Conservation (phyloP, 2,329 filamentous ascomycete genomes). For the Ophiocordyceps camponoti-saundersi region DNA sequence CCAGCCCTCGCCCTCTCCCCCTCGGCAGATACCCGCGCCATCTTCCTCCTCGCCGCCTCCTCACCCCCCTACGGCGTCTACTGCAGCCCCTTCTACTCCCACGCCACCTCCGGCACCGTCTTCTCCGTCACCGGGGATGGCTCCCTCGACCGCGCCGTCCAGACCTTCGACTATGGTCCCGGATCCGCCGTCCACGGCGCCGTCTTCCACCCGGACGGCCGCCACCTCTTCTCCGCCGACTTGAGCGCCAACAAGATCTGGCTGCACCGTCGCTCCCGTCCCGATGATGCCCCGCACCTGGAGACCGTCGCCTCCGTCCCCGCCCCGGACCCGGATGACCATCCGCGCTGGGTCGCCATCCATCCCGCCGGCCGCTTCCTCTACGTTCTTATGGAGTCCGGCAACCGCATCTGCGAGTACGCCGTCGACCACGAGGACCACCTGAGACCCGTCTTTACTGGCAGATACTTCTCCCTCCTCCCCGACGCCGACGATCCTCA, state of each 20-base stretch:
- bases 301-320: constrained; percentile 55
- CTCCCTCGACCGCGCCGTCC: constrained; percentile 44
- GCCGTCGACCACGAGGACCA: constrained; percentile 57
- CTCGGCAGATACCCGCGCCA: constrained; percentile 70
- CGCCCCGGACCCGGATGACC: constrained; percentile 54
- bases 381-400: constrained; percentile 81
- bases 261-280: constrained; percentile 55
- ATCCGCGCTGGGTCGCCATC: constrained; percentile 78
- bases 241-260: constrained; percentile 66
- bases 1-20: constrained; percentile 49
- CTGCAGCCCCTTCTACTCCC: constrained; percentile 78
- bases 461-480: constrained; percentile 61
- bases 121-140: constrained; percentile 43
- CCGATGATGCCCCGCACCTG: constrained; percentile 22
- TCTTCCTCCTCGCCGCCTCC: constrained; percentile 69
- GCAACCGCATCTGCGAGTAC: constrained; percentile 70
- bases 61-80: constrained; percentile 70
- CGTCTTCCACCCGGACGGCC: constrained; percentile 60
- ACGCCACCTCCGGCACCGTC: constrained; percentile 68
- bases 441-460: constrained; percentile 56
- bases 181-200: constrained; percentile 65
- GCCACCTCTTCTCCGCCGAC: constrained; percentile 65
- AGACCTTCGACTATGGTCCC: constrained; percentile 56
- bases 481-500: constrained; percentile 50
- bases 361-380: constrained; percentile 63